Evolutionary conservation across 176 grass and related monocot species (phyloP).

Genomic region (Aegilops longissima): DNA sequence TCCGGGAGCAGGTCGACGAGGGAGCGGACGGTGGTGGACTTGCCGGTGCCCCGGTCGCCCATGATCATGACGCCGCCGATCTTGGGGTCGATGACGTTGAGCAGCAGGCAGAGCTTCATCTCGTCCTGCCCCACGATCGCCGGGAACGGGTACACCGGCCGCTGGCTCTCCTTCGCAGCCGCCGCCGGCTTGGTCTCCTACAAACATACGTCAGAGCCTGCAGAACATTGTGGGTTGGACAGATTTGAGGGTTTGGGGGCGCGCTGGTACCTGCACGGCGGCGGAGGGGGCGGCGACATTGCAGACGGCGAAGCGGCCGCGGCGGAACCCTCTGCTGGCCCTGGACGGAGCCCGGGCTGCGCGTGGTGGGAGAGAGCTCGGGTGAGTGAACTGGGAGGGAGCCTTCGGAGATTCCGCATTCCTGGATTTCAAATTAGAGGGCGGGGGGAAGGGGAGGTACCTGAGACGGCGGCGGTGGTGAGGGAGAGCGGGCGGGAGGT

Average conservation of each 20-base stretch:
- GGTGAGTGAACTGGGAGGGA: neutral
- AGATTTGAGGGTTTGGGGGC: neutral
- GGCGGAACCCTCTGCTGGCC: slow-evolving; percentile 12
- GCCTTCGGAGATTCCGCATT: neutral
- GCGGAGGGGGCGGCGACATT: slow-evolving; percentile 56
- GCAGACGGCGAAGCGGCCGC: slow-evolving; percentile 52
- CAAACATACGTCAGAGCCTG: neutral
- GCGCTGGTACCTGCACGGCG: slow-evolving; percentile 29
- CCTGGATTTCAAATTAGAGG: neutral
- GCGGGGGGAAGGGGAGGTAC: neutral
- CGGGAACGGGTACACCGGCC: slow-evolving; percentile 89
- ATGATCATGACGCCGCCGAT: slow-evolving; percentile 99
- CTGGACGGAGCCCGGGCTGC: slow-evolving; percentile 29
- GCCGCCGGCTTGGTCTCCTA: slow-evolving; percentile 23
- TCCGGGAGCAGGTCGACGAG: slow-evolving; percentile 94
- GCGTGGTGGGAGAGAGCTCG: neutral
- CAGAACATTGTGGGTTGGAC: neutral
- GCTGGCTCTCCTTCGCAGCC: slow-evolving; percentile 65
- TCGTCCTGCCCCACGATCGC: slow-evolving; percentile 99
- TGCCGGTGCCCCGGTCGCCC: slow-evolving; percentile 95
- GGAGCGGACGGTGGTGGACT: slow-evolving; percentile 94
- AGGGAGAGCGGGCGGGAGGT: slow-evolving; percentile 20
- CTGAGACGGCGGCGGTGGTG: slow-evolving; percentile 26
- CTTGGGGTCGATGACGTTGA: slow-evolving; percentile 99
- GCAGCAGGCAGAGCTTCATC: slow-evolving; percentile 97